Evolutionary conservation across 495 filamentous ascomycete species (phyloP).

Genomic region (Lophiostoma macrostomum): DNA sequence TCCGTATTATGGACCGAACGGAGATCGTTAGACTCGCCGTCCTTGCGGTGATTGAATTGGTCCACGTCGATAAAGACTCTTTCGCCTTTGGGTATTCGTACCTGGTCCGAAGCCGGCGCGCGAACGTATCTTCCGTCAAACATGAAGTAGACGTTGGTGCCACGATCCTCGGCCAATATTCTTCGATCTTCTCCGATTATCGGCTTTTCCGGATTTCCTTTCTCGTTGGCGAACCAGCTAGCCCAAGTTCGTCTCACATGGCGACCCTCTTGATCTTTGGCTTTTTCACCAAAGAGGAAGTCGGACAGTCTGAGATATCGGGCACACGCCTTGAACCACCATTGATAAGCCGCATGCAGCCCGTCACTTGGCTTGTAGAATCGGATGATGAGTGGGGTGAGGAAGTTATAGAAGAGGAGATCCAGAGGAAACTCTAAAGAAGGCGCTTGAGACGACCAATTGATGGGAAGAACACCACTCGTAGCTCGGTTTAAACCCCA

Average conservation of each 20-base stretch:
- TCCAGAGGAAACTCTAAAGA: constrained; percentile 94
- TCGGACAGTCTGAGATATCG: constrained; percentile 74
- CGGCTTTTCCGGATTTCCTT: constrained; percentile 51
- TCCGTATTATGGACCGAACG: constrained; percentile 63
- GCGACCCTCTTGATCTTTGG: constrained; percentile 76
- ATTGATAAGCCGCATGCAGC: constrained; percentile 79
- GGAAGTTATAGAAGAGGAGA: constrained; percentile 91
- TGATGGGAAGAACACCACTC: constrained; percentile 75
- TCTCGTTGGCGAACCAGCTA: constrained; percentile 46
- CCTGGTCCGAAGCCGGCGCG: constrained; percentile 86
- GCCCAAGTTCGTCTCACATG: constrained; percentile 56
- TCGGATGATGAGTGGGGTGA: constrained; percentile 80
- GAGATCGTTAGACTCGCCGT: constrained; percentile 57
- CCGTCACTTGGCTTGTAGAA: constrained; percentile 80
- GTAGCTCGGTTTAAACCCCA: constrained; percentile 75
- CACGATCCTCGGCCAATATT: constrained; percentile 38
- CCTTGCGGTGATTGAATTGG: constrained; percentile 62
- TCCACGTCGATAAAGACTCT: constrained; percentile 78
- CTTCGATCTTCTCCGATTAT: constrained; percentile 43
- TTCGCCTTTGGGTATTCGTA: constrained; percentile 82
- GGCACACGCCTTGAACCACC: constrained; percentile 94
- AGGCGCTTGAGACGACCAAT: constrained; percentile 86
- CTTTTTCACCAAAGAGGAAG: constrained; percentile 86
- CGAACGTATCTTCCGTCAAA: constrained; percentile 83
- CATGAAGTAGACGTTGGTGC: constrained; percentile 53